Percentiles rank a stretch among this genome's conserved stretches.
Conservation (phyloP, 768 basidiomycete species). For the Sarcomyxa edulis region DNA sequence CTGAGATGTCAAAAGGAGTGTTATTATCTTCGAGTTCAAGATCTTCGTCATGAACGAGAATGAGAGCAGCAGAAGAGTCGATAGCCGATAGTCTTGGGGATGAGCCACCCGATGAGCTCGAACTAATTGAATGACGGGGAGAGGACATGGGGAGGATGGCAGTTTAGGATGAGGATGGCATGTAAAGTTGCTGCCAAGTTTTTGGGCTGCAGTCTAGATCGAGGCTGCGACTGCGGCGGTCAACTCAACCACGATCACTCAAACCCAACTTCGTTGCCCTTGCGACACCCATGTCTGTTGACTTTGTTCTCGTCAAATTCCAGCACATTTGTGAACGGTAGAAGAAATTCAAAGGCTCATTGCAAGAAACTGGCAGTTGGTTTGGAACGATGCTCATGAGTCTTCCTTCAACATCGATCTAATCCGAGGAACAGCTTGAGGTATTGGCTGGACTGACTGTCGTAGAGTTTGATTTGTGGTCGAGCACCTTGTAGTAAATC, state of each 20-base stretch:
- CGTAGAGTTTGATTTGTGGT: no score
- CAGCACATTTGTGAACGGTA: neutral
- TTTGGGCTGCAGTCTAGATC: no score
- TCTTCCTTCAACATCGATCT: no score
- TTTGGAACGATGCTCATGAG: no score
- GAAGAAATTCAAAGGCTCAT: neutral
- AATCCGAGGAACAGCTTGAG: no score
- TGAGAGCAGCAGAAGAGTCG: conserved; percentile 49
- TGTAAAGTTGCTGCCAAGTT: neutral
- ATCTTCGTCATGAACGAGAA: conserved; percentile 57
- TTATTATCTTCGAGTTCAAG: conserved; percentile 32
- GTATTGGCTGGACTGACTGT: no score
- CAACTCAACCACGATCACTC: no score
- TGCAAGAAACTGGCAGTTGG: no score
- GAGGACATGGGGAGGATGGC: no score
- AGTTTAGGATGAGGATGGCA: no score
- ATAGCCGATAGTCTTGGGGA: conserved; percentile 21
- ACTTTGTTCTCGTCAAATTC: neutral
- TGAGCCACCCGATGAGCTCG: conserved; percentile 13
- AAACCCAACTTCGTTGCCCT: neutral
- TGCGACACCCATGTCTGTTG: neutral
- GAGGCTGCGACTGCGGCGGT: no score
- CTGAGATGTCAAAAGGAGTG: conserved; percentile 33
- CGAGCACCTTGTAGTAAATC: no score
- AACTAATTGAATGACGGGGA: conserved; percentile 10